Base-by-base conservation (phyloP, 2,329 filamentous ascomycete species). In the Aaosphaeria arxii region DNA sequence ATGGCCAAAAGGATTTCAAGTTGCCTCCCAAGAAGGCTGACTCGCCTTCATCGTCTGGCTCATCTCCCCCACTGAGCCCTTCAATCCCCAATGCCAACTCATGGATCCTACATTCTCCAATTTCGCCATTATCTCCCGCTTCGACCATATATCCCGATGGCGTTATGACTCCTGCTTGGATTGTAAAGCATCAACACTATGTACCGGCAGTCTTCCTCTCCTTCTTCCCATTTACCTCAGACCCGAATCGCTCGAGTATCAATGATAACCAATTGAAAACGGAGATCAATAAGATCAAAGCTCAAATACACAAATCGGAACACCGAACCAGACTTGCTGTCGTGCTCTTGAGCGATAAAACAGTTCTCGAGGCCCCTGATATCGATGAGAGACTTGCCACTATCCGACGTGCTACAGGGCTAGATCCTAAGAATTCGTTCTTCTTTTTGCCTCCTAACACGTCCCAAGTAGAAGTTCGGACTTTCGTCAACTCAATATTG, bases 101-200 rank as follows among this genome's bases (percentile, higher is more conserved):
- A 42, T 73, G 71, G 50, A 75, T 84, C n/a, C 74, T 96, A 4
- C 92, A 97, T 70, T 97, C 94, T 9, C 89, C 91, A 1, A 84
- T 96, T 56, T 97, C 94, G 2, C 94, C 92, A 1, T 78, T 97
- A 30, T 94, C 88, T 36, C 91, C 91, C 4, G 81, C 80, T 6
- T 96, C 92, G 6, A 77, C 84, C 2, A 79, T 95, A 3, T 97
- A 94, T 64, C 91, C 92, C 6, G 94, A 97, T 71, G 94, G 92
- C 4, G 76, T 96, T 49, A 84, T 96, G 66, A 84, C 91, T 51
- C 80, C 86, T 17, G 73, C 82, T 51, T 99, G 92, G 92, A 77
- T 95, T 46, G 82, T 83, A 50, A 99, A 97, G 68, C 92, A 97
- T 67, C 91, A 96, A 64, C 77, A 87, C 44, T 77, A 90, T 13